A percentile compares a stretch with the other conserved stretches of the same genome.
These are phyloP conservation scores for Trichosporon ovoides DNA, from an alignment of 1,284 basidiomycete genomes.

Conservation along the genomic window DNA sequence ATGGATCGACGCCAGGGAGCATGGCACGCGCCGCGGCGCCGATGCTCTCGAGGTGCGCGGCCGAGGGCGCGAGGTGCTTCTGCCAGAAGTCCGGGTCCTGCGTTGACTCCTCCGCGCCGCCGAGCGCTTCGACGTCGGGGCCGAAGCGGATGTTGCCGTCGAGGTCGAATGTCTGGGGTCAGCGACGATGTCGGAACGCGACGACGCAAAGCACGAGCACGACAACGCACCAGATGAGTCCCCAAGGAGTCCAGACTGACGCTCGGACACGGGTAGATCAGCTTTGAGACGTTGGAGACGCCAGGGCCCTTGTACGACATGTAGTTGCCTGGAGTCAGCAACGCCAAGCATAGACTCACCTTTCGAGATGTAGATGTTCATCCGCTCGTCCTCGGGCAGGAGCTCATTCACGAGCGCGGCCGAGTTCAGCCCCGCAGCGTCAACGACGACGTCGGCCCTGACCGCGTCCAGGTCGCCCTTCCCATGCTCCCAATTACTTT, in stretches of 20 bases:
- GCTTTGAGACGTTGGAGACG: conserved; percentile 59
- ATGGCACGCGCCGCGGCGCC: conserved; percentile 58
- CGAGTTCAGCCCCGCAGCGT: conserved; percentile 77
- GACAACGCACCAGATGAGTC: conserved; percentile 61
- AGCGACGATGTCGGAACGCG: too few species aligned
- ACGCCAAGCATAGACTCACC: conserved; percentile 40
- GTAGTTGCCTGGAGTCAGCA: conserved; percentile 59
- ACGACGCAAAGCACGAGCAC: conserved; percentile 14
- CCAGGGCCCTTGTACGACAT: conserved; percentile 79
- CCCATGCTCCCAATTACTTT: conserved; percentile 64
- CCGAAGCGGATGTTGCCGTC: conserved; percentile 85
- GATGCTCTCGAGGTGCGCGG: conserved; percentile 62
- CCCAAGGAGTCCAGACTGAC: conserved; percentile 62
- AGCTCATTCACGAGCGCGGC: conserved; percentile 67
- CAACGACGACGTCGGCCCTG: conserved; percentile 79
- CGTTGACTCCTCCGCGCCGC: conserved; percentile 53
- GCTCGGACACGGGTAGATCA: conserved; percentile 86
- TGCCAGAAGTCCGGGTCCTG: conserved; percentile 74
- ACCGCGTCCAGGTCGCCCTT: conserved; percentile 58
- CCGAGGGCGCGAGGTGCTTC: conserved; percentile 61
- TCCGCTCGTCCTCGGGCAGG: conserved; percentile 54
- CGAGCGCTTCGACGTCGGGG: conserved; percentile 86
- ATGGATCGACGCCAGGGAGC: conserved; percentile 63
- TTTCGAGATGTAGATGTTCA: conserved; percentile 68
- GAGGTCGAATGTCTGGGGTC: conserved; percentile 67